Conservation (phyloP, 2,329 filamentous ascomycete genomes). For the Colletotrichum tamarilloi region DNA sequence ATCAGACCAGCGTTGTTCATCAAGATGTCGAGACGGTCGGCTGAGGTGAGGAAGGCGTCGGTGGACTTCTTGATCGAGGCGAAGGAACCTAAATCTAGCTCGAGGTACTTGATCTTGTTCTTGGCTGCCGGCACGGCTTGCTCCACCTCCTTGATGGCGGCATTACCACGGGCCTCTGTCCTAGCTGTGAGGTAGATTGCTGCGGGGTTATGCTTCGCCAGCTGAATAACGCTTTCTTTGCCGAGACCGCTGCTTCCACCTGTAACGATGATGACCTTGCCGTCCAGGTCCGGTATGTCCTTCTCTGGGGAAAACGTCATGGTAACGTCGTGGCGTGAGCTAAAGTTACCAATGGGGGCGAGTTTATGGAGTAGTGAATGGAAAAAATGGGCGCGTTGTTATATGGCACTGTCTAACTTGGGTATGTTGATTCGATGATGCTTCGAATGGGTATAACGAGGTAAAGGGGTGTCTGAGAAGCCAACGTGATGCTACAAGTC, state of each 20-base stretch:
- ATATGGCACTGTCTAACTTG: too few relatives aligned
- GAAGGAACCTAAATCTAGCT: constrained; percentile 57
- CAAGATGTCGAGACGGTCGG: constrained; percentile 54
- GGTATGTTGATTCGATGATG: too few relatives aligned
- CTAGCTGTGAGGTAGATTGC: constrained; percentile 40
- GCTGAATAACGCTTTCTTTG: constrained; percentile 43
- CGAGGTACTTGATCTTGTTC: constrained; percentile 44
- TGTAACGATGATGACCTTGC: constrained; percentile 62
- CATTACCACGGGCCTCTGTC: constrained; percentile 48
- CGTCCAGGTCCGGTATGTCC: constrained; percentile 56
- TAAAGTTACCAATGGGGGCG: too few relatives aligned
- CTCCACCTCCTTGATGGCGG: constrained; percentile 49
- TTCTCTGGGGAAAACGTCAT: constrained; percentile 24
- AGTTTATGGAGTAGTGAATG: too few relatives aligned
- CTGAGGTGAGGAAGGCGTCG: constrained; percentile 45
- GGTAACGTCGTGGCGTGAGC: not conserved
- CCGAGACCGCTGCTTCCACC: constrained; percentile 53
- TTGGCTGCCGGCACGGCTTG: constrained; percentile 36
- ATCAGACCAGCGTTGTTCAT: constrained; percentile 60
- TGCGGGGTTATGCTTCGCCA: constrained; percentile 45
- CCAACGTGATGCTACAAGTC: not conserved
- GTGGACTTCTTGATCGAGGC: constrained; percentile 54
- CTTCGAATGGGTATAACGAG: too few relatives aligned
- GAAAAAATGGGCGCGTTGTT: too few relatives aligned
- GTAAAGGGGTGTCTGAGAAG: not conserved